Conservation (phyloP, 768 basidiomycete genomes). For the Pholiota molesta region DNA sequence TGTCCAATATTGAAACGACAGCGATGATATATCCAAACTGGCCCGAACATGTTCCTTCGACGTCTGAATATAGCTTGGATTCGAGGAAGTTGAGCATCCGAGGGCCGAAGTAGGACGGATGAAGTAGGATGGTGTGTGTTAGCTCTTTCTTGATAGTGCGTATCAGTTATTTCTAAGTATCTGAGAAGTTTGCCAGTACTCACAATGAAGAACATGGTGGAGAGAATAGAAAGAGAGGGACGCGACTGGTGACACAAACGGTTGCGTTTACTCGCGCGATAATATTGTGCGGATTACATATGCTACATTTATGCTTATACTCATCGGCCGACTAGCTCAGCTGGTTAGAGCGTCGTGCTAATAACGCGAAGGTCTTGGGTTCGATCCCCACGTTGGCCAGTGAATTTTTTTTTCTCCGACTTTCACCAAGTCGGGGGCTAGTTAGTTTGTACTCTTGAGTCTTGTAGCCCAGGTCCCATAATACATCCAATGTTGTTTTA, state of each 20-base stretch:
- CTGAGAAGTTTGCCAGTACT: slow-evolving; percentile 30
- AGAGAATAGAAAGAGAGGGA: slow-evolving; percentile 3
- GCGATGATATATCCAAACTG: slow-evolving; percentile 95
- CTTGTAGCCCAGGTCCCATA: too few relatives aligned
- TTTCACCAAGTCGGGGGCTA: too few relatives aligned
- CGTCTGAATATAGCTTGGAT: slow-evolving; percentile 92
- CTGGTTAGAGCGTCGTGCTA: slow-evolving; percentile 94
- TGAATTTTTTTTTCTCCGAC: too few relatives aligned
- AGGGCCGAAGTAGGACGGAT: slow-evolving; percentile 98
- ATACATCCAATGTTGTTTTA: too few relatives aligned
- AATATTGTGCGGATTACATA: too few relatives aligned
- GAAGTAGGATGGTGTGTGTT: slow-evolving; percentile 95
- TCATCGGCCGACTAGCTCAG: slow-evolving; percentile 83
- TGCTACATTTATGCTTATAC: too few relatives aligned
- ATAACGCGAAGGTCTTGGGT: slow-evolving; percentile 83
- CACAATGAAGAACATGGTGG: slow-evolving; percentile 74
- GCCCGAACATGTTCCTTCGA: slow-evolving; percentile 97
- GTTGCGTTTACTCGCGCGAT: too few relatives aligned
- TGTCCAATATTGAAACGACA: slow-evolving; percentile 87
- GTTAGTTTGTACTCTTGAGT: too few relatives aligned
- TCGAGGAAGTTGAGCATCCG: slow-evolving; percentile 93
- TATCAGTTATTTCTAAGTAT: neutral
- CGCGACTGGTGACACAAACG: neutral
- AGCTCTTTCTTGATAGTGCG: slow-evolving; percentile 77
- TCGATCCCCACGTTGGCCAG: slow-evolving; percentile 81